These are phyloP conservation scores for Schizochytrium sp. DNA, from an alignment of 108 stramenopile species.

Conservation along the genomic window DNA sequence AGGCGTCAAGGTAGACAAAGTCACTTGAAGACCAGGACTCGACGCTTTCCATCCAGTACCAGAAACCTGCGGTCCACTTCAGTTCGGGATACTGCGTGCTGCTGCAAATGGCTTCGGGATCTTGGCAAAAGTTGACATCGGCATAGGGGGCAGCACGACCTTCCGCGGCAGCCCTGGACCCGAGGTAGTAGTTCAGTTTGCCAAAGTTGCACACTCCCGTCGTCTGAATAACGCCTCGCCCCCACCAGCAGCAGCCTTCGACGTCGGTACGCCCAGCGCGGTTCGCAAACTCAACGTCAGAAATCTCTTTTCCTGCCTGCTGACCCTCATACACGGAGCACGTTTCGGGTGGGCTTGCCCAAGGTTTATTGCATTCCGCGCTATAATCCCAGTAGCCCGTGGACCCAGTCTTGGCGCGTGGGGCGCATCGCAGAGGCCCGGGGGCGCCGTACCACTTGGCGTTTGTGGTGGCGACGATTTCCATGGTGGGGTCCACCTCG, in stretches of 20 bases:
- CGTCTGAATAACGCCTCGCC: conserved; percentile 47
- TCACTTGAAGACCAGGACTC: conserved; percentile 37
- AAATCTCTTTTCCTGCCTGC: conserved; percentile 38
- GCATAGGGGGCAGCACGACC: conserved; percentile 39
- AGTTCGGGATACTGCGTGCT: conserved; percentile 32
- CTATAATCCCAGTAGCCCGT: conserved; percentile 44
- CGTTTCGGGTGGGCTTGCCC: conserved; percentile 25
- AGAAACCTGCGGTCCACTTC: conserved; percentile 50
- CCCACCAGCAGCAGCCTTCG: conserved; percentile 56
- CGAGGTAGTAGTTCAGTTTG: conserved; percentile 43
- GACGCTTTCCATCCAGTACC: conserved; percentile 46
- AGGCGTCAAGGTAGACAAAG: conserved; percentile 41
- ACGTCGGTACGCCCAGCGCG: conserved; percentile 44
- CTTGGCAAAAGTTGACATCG: conserved; percentile 42
- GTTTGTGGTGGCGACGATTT: conserved; percentile 44
- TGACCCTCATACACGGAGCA: conserved; percentile 45
- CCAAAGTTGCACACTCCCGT: conserved; percentile 45
- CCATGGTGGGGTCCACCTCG: conserved; percentile 39
- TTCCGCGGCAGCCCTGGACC: conserved; percentile 40
- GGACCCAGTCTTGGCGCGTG: conserved; percentile 25
- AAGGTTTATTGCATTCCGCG: conserved; percentile 11
- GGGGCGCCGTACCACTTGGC: conserved; percentile 45
- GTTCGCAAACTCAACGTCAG: conserved; percentile 24
- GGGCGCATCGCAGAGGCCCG: conserved; percentile 38
- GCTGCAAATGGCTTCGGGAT: conserved; percentile 38